A percentile compares a stretch with the other conserved stretches of the same genome.
phyloP scores from a whole-genome alignment of 352 stramenopile genomes.

The Globisporangium solare region DNA sequence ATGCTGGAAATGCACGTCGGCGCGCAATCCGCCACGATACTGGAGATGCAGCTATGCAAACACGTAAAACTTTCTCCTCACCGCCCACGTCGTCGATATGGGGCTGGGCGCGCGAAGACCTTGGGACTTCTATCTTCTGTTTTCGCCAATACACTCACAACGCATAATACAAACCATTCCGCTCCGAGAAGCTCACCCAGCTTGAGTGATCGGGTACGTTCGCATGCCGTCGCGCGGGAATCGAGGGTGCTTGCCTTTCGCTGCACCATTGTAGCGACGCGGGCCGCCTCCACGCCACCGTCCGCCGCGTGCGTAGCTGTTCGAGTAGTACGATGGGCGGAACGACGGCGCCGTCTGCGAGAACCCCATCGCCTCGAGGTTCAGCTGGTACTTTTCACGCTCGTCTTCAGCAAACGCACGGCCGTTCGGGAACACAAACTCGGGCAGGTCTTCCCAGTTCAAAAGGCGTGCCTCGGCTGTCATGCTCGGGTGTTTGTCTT shows the following conservation, averaged over 20 bases:
- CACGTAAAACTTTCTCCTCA: no score
- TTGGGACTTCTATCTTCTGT: no score
- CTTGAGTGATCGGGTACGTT: constrained; percentile 13
- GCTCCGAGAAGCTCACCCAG: constrained; percentile 2
- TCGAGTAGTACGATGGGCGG: constrained; percentile 38
- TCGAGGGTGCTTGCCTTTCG: constrained; percentile 33
- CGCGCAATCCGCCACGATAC: no score
- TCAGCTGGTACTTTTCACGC: constrained; percentile 52
- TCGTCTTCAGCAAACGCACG: constrained; percentile 43
- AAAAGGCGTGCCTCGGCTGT: constrained; percentile 42
- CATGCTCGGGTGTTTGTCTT: constrained; percentile 71
- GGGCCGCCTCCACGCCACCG: constrained; percentile 42
- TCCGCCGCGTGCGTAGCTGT: constrained; percentile 39
- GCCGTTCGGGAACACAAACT: constrained; percentile 63
- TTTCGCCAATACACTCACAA: no score
- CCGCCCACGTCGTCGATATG: no score
- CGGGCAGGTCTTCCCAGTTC: constrained; percentile 56
- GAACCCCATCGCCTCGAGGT: constrained; percentile 56
- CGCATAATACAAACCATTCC: not conserved
- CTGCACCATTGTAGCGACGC: constrained; percentile 40
- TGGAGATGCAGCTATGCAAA: no score
- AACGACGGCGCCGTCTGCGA: constrained; percentile 42
- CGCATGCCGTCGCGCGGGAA: constrained; percentile 20
- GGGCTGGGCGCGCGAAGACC: no score
- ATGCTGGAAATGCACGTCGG: no score